Base-by-base conservation (phyloP, 106 monocot species). In the Posidonia australis region DNA sequence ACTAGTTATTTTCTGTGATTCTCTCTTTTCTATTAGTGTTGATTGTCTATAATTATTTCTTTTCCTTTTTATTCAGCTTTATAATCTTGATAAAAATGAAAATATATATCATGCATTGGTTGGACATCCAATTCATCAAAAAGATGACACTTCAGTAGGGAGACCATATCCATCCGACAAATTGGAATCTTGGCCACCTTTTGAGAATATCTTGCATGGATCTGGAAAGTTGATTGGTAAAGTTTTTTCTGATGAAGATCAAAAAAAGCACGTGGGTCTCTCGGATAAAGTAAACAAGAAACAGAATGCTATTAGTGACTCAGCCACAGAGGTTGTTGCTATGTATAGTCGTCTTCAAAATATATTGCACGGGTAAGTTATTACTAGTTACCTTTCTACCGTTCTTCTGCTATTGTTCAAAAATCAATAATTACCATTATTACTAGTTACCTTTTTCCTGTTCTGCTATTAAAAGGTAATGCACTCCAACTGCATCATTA, bases 331-430 rank as follows among this genome's bases (percentile, higher is more conserved):
- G 23, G 13, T 43, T 45, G 22, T 44, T 17, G 21, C 9, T 63
- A 44, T 63, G 62, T 22, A 63, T 21, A 14, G 44, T 42, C 62
- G 22, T 10, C 64, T 64, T 11, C 44, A 64, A 64, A 64, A 17
- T 24, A 64, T 64, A 64, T 64, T 64, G 23, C 64, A 64, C 22
- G 13, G 22, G 64, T 64, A 26, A 64, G 64, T 28, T 45, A 24
- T 64, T 23, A 9, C 26, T 44, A 44, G 16, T 44, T 58, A 28
- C 29, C 26, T 58, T 17, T 32, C 7, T 22, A 27, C 36, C 36
- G 2, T 36, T 4, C 36, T 36, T 36, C n/a, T n/a, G n/a, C n/a
- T n/a, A n/a, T n/a, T n/a, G n/a, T n/a, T n/a, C n/a, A n/a, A n/a
- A n/a, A n/a, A n/a, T n/a, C n/a, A n/a, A n/a, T n/a, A n/a, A n/a